Evolutionary conservation across 495 filamentous ascomycete species (phyloP).

Genomic region (Aspergillus coremiiformis): DNA sequence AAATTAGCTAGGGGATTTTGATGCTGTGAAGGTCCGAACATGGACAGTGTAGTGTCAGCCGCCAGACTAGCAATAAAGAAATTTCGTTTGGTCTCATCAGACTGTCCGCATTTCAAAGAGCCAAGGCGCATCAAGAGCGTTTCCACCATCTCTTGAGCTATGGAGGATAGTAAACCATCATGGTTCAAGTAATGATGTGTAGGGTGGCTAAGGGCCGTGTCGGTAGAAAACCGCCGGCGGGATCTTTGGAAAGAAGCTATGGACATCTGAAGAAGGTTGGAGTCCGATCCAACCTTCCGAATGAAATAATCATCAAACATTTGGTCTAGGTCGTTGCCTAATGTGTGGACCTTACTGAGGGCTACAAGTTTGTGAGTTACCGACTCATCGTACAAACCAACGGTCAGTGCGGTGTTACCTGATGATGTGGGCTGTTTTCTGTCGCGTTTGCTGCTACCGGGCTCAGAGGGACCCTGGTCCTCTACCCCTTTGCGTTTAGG

Average conservation of each 20-base stretch:
- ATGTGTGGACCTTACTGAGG: neutral
- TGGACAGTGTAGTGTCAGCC: neutral
- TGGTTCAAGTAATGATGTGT: neutral
- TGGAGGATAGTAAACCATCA: neutral
- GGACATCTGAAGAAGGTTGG: neutral
- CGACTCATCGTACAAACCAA: neutral
- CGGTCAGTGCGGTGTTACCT: neutral
- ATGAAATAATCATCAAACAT: slow-evolving; percentile 1
- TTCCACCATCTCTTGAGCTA: slow-evolving; percentile 4
- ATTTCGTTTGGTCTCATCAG: neutral
- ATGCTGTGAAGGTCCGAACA: neutral
- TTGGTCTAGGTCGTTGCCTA: neutral
- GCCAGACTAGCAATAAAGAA: neutral
- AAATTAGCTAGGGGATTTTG: neutral
- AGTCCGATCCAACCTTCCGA: neutral
- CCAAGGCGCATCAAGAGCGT: neutral
- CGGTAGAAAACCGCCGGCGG: neutral
- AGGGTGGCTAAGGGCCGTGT: neutral
- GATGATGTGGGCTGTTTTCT: neutral
- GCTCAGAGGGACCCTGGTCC: neutral
- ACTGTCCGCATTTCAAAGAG: neutral
- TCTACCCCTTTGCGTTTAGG: neutral
- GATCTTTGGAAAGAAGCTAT: neutral
- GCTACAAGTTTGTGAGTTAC: neutral
- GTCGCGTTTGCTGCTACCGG: neutral